These are phyloP conservation scores for Ogataea pignaliae DNA, from an alignment of 805 yeast species.

Conservation along the genomic window DNA sequence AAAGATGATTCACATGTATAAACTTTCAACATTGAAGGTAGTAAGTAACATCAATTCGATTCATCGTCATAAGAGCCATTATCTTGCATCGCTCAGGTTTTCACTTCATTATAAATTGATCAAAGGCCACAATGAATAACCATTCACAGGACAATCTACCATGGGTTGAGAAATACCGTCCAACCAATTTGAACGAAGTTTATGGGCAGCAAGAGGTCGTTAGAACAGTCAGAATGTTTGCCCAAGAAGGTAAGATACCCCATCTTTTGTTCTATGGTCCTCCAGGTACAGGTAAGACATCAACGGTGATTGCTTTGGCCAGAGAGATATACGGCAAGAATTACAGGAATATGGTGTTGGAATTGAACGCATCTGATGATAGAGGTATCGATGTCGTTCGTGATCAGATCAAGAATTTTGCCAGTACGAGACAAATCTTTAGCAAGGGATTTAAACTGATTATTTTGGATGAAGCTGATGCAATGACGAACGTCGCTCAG, in stretches of 20 bases:
- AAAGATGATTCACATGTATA: too few relatives aligned
- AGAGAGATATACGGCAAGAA: constrained; percentile 78
- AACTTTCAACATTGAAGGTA: too few relatives aligned
- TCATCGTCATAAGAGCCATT: neutral
- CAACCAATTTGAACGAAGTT: constrained; percentile 75
- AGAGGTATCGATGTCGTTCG: constrained; percentile 98
- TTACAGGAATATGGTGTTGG: constrained; percentile 85
- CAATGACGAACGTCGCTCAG: constrained; percentile 87
- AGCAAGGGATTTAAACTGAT: constrained; percentile 80
- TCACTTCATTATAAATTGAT: neutral
- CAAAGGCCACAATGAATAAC: neutral
- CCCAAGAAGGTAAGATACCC: constrained; percentile 78
- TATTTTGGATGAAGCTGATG: constrained; percentile 93
- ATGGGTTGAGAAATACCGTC: constrained; percentile 96
- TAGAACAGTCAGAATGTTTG: constrained; percentile 78
- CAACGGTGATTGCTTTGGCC: constrained; percentile 84
- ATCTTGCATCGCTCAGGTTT: neutral
- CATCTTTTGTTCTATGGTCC: constrained; percentile 94
- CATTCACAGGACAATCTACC: constrained; percentile 47
- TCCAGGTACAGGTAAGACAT: constrained; percentile 92
- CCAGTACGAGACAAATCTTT: constrained; percentile 92
- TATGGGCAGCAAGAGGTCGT: constrained; percentile 89
- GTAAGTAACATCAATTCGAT: too few relatives aligned
- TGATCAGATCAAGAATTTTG: constrained; percentile 94
- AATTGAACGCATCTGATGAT: constrained; percentile 94